phyloP scores from a whole-genome alignment of 1,284 basidiomycete species.

The Coriolopsis trogii region DNA sequence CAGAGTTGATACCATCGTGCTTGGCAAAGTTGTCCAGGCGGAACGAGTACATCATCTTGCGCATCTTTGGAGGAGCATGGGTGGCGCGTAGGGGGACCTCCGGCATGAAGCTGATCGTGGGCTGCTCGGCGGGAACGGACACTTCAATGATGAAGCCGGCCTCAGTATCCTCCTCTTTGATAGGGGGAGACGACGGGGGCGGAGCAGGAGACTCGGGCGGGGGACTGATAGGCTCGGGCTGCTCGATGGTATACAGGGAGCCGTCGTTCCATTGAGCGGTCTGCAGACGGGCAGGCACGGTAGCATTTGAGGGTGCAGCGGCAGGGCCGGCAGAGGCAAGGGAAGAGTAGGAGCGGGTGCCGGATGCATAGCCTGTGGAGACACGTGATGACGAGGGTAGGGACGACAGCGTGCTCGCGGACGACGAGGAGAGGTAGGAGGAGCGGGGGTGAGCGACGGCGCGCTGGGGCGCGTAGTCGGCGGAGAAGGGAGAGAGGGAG shows the following conservation, averaged over 20 bases:
- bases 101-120: constrained; percentile 38
- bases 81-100: constrained; percentile 76
- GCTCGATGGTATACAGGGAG: constrained; percentile 23
- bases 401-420: constrained; percentile 6
- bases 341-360: constrained; percentile 17
- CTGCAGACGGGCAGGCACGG: constrained; percentile 14
- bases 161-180: constrained; percentile 27
- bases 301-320: constrained; percentile 2
- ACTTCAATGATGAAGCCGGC: constrained; percentile 37
- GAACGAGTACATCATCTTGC: constrained; percentile 74
- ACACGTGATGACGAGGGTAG: constrained; percentile 7
- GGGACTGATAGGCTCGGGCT: constrained; percentile 8
- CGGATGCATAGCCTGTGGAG: constrained; percentile 12
- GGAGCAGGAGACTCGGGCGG: constrained; percentile 1
- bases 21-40: constrained; percentile 76
- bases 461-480: constrained; percentile 11
- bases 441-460: constrained; percentile 2
- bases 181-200: constrained; percentile 4
- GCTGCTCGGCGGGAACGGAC: constrained; percentile 23
- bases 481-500: constrained; percentile 5
- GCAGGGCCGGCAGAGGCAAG: constrained; percentile 13
- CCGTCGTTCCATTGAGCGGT: constrained; percentile 19
- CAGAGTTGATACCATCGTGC: constrained; percentile 48
- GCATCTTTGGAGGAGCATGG: constrained; percentile 66
- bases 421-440: constrained; percentile 9